Evolutionary conservation across 2,329 filamentous ascomycete species (phyloP).

Genomic region (Aspergillus fructus): DNA sequence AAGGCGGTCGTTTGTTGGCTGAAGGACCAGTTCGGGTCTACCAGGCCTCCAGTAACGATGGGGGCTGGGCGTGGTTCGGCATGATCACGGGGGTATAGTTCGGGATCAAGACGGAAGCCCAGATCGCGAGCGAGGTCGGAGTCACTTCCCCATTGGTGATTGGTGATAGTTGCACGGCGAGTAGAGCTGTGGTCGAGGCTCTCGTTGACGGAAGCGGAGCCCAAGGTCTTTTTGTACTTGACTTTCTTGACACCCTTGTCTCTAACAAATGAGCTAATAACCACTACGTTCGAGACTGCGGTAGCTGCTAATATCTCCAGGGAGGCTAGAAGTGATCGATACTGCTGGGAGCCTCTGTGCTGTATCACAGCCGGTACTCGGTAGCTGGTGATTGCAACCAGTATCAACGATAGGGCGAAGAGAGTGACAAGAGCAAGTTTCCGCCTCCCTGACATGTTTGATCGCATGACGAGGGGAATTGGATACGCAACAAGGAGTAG

Average conservation of each 20-base stretch:
- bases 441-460: slow-evolving; percentile 71
- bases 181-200: slow-evolving; percentile 40
- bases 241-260: slow-evolving; percentile 87
- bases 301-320: slow-evolving; percentile 88
- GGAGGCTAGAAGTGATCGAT: slow-evolving; percentile 83
- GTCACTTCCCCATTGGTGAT: slow-evolving; percentile 81
- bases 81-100: slow-evolving; percentile 43
- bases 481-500: slow-evolving; percentile 84
- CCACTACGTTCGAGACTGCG: slow-evolving; percentile 80
- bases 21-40: slow-evolving; percentile 38
- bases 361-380: slow-evolving; percentile 76
- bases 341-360: slow-evolving; percentile 73
- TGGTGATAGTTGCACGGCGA: slow-evolving; percentile 57
- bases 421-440: slow-evolving; percentile 77
- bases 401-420: slow-evolving; percentile 79
- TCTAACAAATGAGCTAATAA: slow-evolving; percentile 87
- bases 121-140: slow-evolving; percentile 82
- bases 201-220: slow-evolving; percentile 50
- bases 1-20: slow-evolving; percentile 18
- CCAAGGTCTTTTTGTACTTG: slow-evolving; percentile 63
- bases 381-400: slow-evolving; percentile 77
- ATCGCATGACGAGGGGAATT: slow-evolving; percentile 80
- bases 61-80: slow-evolving; percentile 39
- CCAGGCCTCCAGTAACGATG: slow-evolving; percentile 30
- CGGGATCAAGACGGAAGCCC: slow-evolving; percentile 65